Conservation (phyloP, 2,329 filamentous ascomycete species). For the Alternaria novae-zelandiae region DNA sequence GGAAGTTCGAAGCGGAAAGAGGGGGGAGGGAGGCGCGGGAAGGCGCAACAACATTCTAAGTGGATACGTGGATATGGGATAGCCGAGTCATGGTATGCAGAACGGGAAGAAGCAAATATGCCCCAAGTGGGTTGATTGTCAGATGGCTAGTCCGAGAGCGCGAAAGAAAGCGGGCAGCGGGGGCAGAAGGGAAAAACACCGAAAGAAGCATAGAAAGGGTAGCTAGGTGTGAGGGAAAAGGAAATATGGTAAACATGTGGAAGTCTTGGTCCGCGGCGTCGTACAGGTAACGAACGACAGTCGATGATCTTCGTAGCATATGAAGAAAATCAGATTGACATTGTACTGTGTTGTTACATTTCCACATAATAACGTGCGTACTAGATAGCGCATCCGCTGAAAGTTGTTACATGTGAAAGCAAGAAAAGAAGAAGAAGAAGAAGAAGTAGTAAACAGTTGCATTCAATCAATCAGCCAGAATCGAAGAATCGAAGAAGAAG, state of each 20-base stretch:
- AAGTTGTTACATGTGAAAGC: not conserved
- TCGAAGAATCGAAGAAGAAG: not conserved
- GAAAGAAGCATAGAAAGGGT: not conserved
- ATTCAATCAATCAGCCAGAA: not conserved
- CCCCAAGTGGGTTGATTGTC: not conserved
- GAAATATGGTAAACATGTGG: too few species aligned
- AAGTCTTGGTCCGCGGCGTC: too few species aligned
- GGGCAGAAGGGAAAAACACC: not conserved
- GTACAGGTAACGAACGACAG: too few species aligned
- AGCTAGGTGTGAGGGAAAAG: too few species aligned
- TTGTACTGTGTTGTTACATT: conserved; percentile 4
- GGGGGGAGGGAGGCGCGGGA: not conserved
- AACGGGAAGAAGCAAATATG: not conserved
- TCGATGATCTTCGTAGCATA: too few species aligned
- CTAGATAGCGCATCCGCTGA: not conserved
- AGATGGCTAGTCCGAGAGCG: too few species aligned
- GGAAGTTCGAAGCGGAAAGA: not conserved
- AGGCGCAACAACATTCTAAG: too few species aligned
- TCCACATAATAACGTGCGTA: not conserved
- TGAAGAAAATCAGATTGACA: too few species aligned
- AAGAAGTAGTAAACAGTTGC: conserved; percentile 4
- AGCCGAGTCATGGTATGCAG: not conserved
- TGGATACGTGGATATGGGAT: not conserved
- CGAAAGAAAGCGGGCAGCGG: too few species aligned
- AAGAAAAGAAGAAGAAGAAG: not conserved